Conservation (phyloP, 345 rosid species). For the Pistacia vera region DNA sequence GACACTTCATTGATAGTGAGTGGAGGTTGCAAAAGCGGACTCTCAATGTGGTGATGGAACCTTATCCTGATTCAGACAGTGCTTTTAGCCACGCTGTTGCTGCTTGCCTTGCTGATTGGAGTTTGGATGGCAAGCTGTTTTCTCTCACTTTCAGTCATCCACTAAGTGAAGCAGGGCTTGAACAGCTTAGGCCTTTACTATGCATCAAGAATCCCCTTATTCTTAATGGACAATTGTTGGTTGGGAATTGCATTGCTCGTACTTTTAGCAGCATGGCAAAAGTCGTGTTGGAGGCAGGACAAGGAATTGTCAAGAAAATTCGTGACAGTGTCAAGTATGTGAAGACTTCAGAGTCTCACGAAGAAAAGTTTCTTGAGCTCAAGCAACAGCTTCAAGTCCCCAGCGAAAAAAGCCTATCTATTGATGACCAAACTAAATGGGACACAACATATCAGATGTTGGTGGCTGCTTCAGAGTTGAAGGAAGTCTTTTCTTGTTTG, state of each 20-base stretch:
- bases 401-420: constrained; percentile 58
- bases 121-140: constrained; percentile 77
- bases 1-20: constrained; percentile 74
- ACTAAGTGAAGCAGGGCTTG: constrained; percentile 51
- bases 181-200: constrained; percentile 65
- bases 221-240: constrained; percentile 77
- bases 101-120: constrained; percentile 84
- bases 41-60: constrained; percentile 90
- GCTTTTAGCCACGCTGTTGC: constrained; percentile 82
- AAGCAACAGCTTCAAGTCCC: constrained; percentile 92
- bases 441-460: constrained; percentile 85
- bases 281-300: constrained; percentile 56
- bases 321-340: constrained; percentile 83
- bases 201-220: constrained; percentile 69
- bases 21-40: constrained; percentile 80
- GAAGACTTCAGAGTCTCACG: constrained; percentile 80
- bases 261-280: constrained; percentile 61
- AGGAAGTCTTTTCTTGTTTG: constrained; percentile 89
- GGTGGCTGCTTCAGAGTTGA: constrained; percentile 77
- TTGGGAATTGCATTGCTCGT: constrained; percentile 69
- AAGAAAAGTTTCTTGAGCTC: constrained; percentile 86
- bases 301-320: constrained; percentile 65
- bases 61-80: constrained; percentile 67
- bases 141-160: constrained; percentile 69
- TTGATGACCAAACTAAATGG: constrained; percentile 84